A percentile compares a stretch with the other conserved stretches of the same genome.
phyloP scores from a whole-genome alignment of 1,139 yeast genomes.

The Candida buenavistaensis region DNA sequence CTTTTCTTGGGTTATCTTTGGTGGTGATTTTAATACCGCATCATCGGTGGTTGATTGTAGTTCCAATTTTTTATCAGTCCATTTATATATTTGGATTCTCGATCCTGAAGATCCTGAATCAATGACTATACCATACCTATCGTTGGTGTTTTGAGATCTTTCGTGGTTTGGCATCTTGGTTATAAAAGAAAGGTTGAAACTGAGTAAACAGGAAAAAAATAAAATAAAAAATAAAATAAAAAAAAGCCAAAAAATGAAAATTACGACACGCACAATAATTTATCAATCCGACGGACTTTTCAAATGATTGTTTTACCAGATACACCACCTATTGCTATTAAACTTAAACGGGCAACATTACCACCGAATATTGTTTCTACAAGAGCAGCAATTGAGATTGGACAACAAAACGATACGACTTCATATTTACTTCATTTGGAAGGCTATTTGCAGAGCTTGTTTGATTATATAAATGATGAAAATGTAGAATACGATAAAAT shows the following conservation, averaged over 20 bases:
- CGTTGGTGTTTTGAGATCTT: conserved; percentile 11
- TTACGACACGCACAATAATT: too few species aligned
- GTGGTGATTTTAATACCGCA: conserved; percentile 50
- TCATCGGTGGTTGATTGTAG: conserved; percentile 20
- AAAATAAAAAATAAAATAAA: too few species aligned
- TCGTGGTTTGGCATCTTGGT: conserved; percentile 14
- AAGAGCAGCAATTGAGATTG: conserved; percentile 19
- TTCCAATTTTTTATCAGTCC: conserved; percentile 51
- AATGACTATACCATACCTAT: conserved; percentile 66
- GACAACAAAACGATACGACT: conserved; percentile 26
- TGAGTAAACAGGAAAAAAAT: too few species aligned
- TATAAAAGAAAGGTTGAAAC: too few species aligned
- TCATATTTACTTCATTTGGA: conserved; percentile 34
- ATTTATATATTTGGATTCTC: conserved; percentile 64
- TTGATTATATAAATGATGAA: conserved; percentile 14
- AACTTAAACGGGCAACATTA: conserved; percentile 12
- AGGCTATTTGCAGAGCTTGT: conserved; percentile 30
- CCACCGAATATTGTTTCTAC: conserved; percentile 17
- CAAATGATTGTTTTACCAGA: conserved; percentile 34
- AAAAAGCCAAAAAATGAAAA: too few species aligned
- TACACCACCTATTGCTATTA: conserved; percentile 30
- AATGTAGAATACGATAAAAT: conserved; percentile 6
- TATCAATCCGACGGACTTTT: too few species aligned
- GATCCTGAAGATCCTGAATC: conserved; percentile 88
- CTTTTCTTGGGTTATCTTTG: conserved; percentile 57